Evolutionary conservation across 192 early-diverging fungal species (phyloP).

Genomic region (Bifiguratus adelaidae): DNA sequence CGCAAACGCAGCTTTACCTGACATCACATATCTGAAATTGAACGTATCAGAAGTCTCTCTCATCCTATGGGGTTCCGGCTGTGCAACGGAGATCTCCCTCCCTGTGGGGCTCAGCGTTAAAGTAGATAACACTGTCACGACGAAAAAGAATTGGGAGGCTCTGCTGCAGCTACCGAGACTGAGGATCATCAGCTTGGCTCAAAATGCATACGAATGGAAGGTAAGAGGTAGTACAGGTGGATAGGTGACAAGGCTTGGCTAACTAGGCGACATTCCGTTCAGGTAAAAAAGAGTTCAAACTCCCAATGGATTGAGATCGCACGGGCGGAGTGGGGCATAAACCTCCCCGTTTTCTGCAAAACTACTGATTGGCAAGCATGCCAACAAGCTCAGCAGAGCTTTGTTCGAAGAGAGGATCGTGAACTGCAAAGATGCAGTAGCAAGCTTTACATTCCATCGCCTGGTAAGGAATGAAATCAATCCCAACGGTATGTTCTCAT

Average conservation of each 20-base stretch:
- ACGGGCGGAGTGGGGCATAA: constrained; percentile 37
- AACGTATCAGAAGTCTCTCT: constrained; percentile 43
- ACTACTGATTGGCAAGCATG: constrained; percentile 35
- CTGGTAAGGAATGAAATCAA: no score
- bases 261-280: no score
- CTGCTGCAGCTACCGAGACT: constrained; percentile 48
- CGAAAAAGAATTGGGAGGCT: constrained; percentile 37
- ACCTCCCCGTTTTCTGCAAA: constrained; percentile 41
- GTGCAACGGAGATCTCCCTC: constrained; percentile 35
- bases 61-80: constrained; percentile 40
- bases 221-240: no score
- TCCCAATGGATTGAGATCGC: constrained; percentile 67
- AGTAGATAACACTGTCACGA: constrained; percentile 51
- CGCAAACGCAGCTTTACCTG: constrained; percentile 23
- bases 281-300: no score
- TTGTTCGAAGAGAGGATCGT: constrained; percentile 49
- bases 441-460: no score
- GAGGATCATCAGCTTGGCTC: constrained; percentile 37
- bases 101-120: constrained; percentile 50
- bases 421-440: no score
- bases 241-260: no score
- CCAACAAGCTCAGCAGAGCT: constrained; percentile 42
- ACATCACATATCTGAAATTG: constrained; percentile 51
- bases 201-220: no score
- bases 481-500: no score